These are phyloP conservation scores for Aspergillus jensenii DNA, from an alignment of 2,329 filamentous ascomycete species.

Conservation along the genomic window DNA sequence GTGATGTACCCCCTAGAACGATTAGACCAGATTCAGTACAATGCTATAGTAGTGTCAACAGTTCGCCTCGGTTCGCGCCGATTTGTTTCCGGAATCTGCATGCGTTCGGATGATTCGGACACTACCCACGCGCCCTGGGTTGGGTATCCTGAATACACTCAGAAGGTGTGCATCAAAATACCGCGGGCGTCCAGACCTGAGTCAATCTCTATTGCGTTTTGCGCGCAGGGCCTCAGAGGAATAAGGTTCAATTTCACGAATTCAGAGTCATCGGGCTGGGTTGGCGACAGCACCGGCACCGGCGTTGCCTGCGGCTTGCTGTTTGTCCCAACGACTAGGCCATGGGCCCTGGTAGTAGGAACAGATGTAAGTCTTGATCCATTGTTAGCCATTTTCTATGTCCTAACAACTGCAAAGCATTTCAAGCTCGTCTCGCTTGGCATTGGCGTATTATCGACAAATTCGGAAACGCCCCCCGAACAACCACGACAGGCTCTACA, in stretches of 20 bases:
- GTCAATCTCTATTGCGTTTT: constrained; percentile 4
- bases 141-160: constrained; percentile 2
- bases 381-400: background rate
- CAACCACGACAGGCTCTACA: background rate
- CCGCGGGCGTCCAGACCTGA: background rate
- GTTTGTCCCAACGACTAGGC: background rate
- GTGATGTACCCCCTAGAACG: no score
- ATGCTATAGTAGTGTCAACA: constrained; percentile 4
- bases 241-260: constrained; percentile 5
- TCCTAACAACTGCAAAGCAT: background rate
- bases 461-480: background rate
- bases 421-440: background rate
- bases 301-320: constrained; percentile 1
- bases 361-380: constrained; percentile 2
- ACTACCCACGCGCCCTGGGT: background rate
- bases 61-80: constrained; percentile 3
- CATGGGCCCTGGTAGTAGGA: constrained; percentile 2
- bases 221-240: constrained; percentile 6
- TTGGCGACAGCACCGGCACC: background rate
- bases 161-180: background rate
- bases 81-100: constrained; percentile 9
- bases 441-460: background rate
- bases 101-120: background rate
- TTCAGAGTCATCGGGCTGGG: constrained; percentile 4
- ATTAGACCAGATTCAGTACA: no score